A percentile compares a stretch with the other conserved stretches of the same genome.
phyloP scores from a whole-genome alignment of 225 moss, liverwort and hornwort species.

The Rhytidiadelphus loreus region DNA sequence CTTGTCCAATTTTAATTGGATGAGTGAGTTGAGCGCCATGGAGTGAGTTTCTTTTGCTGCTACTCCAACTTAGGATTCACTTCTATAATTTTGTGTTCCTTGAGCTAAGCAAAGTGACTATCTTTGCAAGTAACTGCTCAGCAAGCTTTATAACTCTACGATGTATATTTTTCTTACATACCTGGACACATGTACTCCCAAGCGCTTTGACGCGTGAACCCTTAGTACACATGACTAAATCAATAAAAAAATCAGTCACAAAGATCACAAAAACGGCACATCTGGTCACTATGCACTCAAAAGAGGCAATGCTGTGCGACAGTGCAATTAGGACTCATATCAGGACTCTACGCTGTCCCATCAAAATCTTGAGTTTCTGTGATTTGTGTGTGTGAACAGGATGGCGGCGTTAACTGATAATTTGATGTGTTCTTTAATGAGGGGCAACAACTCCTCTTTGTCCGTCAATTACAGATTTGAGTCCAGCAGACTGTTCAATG shows the following conservation, averaged over 20 bases:
- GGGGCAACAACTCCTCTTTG: neutral
- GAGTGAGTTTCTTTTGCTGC: neutral
- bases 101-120: neutral
- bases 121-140: neutral
- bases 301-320: neutral
- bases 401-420: constrained; percentile 18
- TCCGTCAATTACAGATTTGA: constrained; percentile 3
- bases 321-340: neutral
- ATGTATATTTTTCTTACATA: neutral
- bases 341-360: neutral
- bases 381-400: neutral
- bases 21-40: neutral
- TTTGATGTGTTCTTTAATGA: neutral
- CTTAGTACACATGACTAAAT: neutral
- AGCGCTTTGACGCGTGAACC: neutral
- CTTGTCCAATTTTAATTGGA: neutral
- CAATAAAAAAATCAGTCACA: neutral
- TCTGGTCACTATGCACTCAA: neutral
- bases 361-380: neutral
- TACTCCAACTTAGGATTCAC: neutral
- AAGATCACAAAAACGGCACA: neutral
- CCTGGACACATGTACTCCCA: neutral
- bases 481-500: constrained; percentile 2
- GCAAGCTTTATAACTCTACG: neutral
- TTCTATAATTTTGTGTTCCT: neutral